Conservation (phyloP, 495 filamentous ascomycete species). For the Delitschia confertaspora region DNA sequence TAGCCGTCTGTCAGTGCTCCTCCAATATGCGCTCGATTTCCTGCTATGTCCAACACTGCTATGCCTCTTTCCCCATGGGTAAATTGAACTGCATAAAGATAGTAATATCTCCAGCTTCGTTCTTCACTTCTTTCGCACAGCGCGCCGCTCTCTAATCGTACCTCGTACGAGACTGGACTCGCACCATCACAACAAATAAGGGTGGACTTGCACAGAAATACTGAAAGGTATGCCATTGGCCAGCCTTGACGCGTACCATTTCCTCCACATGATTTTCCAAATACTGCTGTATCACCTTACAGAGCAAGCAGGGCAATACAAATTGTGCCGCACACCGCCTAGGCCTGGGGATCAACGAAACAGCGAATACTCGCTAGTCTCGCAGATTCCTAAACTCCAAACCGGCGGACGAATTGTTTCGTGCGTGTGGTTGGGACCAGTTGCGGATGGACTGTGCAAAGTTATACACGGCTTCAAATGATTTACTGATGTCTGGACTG, state of each 20-base stretch:
- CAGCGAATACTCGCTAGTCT: no score
- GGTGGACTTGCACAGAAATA: neutral
- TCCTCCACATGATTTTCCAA: neutral
- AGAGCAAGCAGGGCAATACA: constrained; percentile 1
- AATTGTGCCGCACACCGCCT: constrained; percentile 14
- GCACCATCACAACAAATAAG: neutral
- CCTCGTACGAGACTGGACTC: neutral
- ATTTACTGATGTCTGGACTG: constrained; percentile 2
- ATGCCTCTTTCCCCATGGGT: neutral
- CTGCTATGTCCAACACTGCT: no score
- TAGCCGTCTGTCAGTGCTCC: neutral
- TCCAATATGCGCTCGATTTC: no score
- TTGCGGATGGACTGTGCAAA: no score
- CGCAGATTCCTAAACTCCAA: no score
- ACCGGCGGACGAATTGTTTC: constrained; percentile 1
- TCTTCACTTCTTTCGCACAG: constrained; percentile 1
- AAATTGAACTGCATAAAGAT: constrained; percentile 6
- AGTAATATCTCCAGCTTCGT: neutral
- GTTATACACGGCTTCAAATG: neutral
- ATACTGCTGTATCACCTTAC: constrained; percentile 11
- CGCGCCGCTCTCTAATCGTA: neutral
- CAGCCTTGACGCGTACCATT: constrained; percentile 3
- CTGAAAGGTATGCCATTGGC: constrained; percentile 1
- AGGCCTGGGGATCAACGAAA: constrained; percentile 3
- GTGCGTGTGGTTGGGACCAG: no score